phyloP scores from a whole-genome alignment of 768 basidiomycete species.

The Hortiboletus campestris region DNA sequence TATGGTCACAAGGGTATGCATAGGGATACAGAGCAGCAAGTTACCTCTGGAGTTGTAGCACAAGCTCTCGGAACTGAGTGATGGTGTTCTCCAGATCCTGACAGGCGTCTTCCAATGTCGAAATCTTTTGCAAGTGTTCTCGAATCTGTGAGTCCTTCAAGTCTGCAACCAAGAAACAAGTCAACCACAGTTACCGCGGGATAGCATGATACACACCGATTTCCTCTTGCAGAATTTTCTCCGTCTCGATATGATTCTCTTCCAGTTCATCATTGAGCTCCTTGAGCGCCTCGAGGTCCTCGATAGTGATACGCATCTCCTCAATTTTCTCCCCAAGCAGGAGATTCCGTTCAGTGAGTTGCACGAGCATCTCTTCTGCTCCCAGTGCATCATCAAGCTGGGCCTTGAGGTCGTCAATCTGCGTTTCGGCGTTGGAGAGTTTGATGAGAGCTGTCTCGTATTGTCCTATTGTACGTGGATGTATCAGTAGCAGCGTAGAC shows the following conservation, averaged over 20 bases:
- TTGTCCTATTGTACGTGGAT: slow-evolving; percentile 48
- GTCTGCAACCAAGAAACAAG: slow-evolving; percentile 41
- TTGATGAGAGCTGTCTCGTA: slow-evolving; percentile 79
- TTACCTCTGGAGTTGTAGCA: slow-evolving; percentile 77
- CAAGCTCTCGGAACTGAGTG: slow-evolving; percentile 89
- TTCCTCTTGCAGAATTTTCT: slow-evolving; percentile 87
- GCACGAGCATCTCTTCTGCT: slow-evolving; percentile 94
- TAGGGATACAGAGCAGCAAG: slow-evolving; percentile 7
- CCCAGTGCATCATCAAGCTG: slow-evolving; percentile 95
- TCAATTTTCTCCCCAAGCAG: slow-evolving; percentile 97
- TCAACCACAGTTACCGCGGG: neutral
- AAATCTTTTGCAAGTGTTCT: slow-evolving; percentile 63
- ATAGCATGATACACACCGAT: slow-evolving; percentile 55
- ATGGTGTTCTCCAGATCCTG: slow-evolving; percentile 89
- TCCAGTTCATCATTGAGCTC: slow-evolving; percentile 97
- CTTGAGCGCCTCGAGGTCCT: slow-evolving; percentile 93
- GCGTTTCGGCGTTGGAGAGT: slow-evolving; percentile 83
- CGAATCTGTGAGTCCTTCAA: slow-evolving; percentile 68
- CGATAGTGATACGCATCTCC: slow-evolving; percentile 93
- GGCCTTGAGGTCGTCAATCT: slow-evolving; percentile 89
- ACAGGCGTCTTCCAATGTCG: slow-evolving; percentile 72
- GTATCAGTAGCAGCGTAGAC: slow-evolving; percentile 1
- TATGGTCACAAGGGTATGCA: slow-evolving; percentile 9
- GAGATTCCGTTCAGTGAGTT: slow-evolving; percentile 91
- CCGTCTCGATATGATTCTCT: slow-evolving; percentile 92